Percentiles rank a stretch among this genome's conserved stretches.
These are phyloP conservation scores for Pseudogymnoascus sp. DNA, from an alignment of 2,329 filamentous ascomycete species.

Conservation along the genomic window DNA sequence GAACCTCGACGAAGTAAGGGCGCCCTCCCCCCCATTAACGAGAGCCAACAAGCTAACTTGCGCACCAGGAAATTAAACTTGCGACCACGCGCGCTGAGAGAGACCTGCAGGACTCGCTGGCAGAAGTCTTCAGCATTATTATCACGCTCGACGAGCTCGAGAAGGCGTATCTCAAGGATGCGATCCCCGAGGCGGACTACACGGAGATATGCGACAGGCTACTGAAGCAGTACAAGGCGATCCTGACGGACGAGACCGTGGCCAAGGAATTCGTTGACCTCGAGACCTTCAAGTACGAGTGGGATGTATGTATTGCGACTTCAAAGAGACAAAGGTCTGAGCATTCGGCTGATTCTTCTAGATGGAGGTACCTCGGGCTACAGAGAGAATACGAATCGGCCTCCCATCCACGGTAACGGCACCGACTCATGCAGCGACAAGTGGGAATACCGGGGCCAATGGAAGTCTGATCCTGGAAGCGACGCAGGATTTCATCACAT, in stretches of 20 bases:
- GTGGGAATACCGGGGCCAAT: conserved; percentile 35
- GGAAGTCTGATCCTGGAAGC: conserved; percentile 74
- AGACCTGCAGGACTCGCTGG: conserved; percentile 90
- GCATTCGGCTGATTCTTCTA: conserved; percentile 32
- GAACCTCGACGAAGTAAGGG: conserved; percentile 77
- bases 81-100: conserved; percentile 79
- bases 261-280: conserved; percentile 78
- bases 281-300: conserved; percentile 84
- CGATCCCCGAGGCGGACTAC: conserved; percentile 84
- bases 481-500: conserved; percentile 97
- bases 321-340: background rate
- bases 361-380: conserved; percentile 92
- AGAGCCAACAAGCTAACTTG: conserved; percentile 17
- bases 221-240: conserved; percentile 93
- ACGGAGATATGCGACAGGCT: conserved; percentile 92
- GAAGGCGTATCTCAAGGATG: conserved; percentile 94
- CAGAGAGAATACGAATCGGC: conserved; percentile 84
- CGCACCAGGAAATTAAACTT: conserved; percentile 80
- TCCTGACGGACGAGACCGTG: conserved; percentile 85
- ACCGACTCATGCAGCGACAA: conserved; percentile 37
- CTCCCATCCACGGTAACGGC: conserved; percentile 74
- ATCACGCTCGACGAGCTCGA: conserved; percentile 92
- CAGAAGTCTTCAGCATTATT: conserved; percentile 96
- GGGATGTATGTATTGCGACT: conserved; percentile 61
- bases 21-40: conserved; percentile 7